phyloP scores from a whole-genome alignment of 2,329 filamentous ascomycete species.

The Venturiaceae sp. region DNA sequence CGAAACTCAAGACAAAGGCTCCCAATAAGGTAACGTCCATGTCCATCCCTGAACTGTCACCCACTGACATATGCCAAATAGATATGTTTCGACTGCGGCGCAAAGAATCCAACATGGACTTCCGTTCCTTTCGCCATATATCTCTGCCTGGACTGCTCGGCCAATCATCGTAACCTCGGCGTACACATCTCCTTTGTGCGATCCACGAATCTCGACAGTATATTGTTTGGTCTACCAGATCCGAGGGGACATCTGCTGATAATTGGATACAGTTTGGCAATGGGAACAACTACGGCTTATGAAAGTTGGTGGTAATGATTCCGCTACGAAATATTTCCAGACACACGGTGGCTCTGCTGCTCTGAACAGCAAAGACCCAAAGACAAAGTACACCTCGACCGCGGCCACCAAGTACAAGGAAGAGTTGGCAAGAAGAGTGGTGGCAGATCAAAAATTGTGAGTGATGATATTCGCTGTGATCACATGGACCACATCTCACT shows the following conservation, averaged over 20 bases:
- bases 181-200: slow-evolving; percentile 99
- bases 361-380: slow-evolving; percentile 89
- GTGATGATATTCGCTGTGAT: slow-evolving; percentile 20
- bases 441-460: slow-evolving; percentile 75
- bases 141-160: slow-evolving; percentile 93
- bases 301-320: slow-evolving; percentile 98
- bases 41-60: slow-evolving; percentile 5
- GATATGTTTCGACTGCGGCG: slow-evolving; percentile 97
- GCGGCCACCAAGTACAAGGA: slow-evolving; percentile 98
- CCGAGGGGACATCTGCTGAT: background rate
- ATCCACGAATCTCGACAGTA: slow-evolving; percentile 97
- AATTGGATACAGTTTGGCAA: slow-evolving; percentile 58
- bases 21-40: slow-evolving; percentile 72
- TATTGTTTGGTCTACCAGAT: slow-evolving; percentile 7
- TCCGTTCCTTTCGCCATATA: slow-evolving; percentile 97
- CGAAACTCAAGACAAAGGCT: slow-evolving; percentile 88
- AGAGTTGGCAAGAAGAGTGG: slow-evolving; percentile 78
- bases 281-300: slow-evolving; percentile 96
- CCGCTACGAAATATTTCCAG: slow-evolving; percentile 96
- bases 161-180: slow-evolving; percentile 93
- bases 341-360: slow-evolving; percentile 90
- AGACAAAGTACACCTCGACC: slow-evolving; percentile 91
- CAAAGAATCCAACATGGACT: slow-evolving; percentile 97
- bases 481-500: slow-evolving; percentile 1
- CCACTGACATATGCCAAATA: slow-evolving; percentile 24